phyloP scores from a whole-genome alignment of 148 eudicot genomes.

The Arbutus unedo region DNA sequence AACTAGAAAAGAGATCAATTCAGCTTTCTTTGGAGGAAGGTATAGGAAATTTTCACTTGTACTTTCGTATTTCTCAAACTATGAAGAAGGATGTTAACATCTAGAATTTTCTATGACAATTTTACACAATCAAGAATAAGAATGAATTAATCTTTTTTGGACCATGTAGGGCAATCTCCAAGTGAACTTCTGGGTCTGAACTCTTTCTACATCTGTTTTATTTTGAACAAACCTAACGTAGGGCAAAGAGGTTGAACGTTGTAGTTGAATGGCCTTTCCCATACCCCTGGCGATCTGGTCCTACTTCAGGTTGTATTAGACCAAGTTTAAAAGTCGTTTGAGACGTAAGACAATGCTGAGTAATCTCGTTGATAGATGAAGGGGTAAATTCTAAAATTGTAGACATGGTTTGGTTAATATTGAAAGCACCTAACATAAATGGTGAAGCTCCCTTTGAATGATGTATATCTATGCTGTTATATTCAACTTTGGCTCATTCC shows the following conservation, averaged over 20 bases:
- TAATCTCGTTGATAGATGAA: not conserved
- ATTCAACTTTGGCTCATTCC: not conserved
- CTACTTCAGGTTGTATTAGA: not conserved
- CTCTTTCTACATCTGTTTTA: not conserved
- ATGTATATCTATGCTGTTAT: not conserved
- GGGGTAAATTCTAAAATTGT: not conserved
- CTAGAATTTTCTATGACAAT: not conserved
- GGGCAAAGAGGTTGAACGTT: not conserved
- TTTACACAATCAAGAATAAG: not conserved
- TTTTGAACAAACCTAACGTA: not conserved
- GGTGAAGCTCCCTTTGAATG: not conserved
- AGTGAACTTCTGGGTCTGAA: not conserved
- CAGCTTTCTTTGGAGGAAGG: slow-evolving; percentile 89
- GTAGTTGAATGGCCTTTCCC: not conserved
- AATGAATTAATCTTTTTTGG: not conserved
- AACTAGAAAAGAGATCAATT: slow-evolving; percentile 80
- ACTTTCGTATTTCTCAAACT: not conserved
- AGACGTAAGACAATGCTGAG: not conserved
- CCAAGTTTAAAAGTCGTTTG: not conserved
- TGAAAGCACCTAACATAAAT: not conserved
- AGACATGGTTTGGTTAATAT: not conserved
- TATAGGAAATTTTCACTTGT: slow-evolving; percentile 22
- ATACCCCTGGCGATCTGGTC: not conserved
- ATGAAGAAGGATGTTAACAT: not conserved
- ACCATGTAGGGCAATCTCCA: not conserved